Evolutionary conservation across 1,284 basidiomycete species (phyloP), one percentile per base, ranked within the genome.

Genomic region (Neonothopanus nambi): DNA sequence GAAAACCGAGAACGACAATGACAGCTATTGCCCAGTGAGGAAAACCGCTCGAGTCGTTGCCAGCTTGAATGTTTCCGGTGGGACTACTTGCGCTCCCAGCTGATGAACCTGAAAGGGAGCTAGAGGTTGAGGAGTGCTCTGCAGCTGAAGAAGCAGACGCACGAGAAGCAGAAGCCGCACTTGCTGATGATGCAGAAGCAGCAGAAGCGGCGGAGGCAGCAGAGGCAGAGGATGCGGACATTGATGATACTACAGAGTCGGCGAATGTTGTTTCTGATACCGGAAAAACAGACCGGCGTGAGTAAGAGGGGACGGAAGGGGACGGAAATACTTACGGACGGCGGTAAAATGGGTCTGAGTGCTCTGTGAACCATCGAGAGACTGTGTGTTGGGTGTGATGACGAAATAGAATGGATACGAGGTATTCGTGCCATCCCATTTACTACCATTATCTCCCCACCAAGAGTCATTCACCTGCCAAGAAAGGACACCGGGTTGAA

Each of bases 21-120:
- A 92, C 85, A 40, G 91, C 91, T 58, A 93, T 93, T n/a, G 88
- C 91, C 90, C 91, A 93, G 63, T 81, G 80, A 2, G 91, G 91
- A 64, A 93, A 89, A 20, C 73, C 62, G 4, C 76, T 65, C 42
- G 59, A 65, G 42, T 63, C 60, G 36, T 57, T 56, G 20, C 65
- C 60, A 33, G 67, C 60, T 64, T 89, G 87, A 15, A 89, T 72
- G 55, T 59, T 71, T 28, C 75, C 80, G 42, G 59, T 46, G 17
- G 57, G 42, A 13, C 56, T 40, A 59, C 54, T n/a, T 58, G 61
- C 50, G 61, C 62, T 18, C 64, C 60, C 33, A 56, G 63, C 42
- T 5, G 61, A 52, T 40, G 66, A 62, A 13, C 64, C 58, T n/a
- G 70, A 60, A 5, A 63, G 55, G 1, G 71, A 64, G 23, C 72